Base-by-base conservation (phyloP, 768 basidiomycete species). In the Amanita pallidorosea region DNA sequence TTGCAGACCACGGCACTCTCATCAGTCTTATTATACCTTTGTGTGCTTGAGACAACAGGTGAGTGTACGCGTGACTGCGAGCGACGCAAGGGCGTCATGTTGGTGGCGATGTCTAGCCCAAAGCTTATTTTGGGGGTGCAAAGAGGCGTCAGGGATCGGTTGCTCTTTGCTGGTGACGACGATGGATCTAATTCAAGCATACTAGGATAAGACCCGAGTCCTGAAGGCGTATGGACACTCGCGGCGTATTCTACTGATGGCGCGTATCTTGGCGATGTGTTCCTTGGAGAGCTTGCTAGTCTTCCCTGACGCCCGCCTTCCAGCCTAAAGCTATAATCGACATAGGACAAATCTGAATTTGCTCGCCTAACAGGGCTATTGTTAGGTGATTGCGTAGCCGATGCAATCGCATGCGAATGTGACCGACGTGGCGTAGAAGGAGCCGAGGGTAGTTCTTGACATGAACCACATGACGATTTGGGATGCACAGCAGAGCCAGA, bases 141-240 rank as follows among this genome's bases (percentile, higher is more conserved):
- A 36, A 41, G 53, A 35, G 43, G 55, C 40, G 47, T 52, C 37
- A 12, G 42, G 29, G 35, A 22, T 46, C 27, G 33, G 20, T 44
- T 17, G 31, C 43, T 35, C 35, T 18, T 45, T 29, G 29, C 15
- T 29, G 33, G 33, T 13, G 56, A 56, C 48, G 53, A 46, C 49
- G 57, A 51, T 20, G 56, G 55, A 50, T 50, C 48, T 49, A 57
- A 49, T 17, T 59, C 51, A 40, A 51, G 44, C 7, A 51, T 53
- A 33, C 50, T 58, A 18, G 65, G 63, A 53, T 66, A 67, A 1
- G 59, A 54, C 13, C 54, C 49, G 9, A 65, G 51, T 60, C 62
- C 59, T 7, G 61, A 52, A 1, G 68, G 69, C 4, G 67, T 67
- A 45, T 60, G 60, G 29, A 68, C 63, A 34, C 57, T 48, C 27